These are phyloP conservation scores for Oryza punctata DNA, from an alignment of 176 grass and related monocot genomes.

Conservation along the genomic window DNA sequence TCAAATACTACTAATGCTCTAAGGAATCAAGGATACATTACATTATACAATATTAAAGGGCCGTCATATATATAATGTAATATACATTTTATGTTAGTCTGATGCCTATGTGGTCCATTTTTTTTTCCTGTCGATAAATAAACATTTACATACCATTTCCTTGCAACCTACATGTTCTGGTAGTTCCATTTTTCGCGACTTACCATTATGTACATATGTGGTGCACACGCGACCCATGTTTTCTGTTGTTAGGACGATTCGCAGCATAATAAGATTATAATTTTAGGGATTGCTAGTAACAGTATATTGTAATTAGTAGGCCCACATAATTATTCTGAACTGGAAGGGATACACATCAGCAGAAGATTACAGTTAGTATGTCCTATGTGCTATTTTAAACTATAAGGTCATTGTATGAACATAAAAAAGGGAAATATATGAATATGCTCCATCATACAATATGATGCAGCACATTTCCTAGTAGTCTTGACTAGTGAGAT, in stretches of 20 bases:
- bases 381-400: not conserved
- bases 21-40: constrained; percentile 4
- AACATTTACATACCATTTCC: not conserved
- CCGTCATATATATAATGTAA: not conserved
- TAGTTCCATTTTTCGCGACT: not conserved
- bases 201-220: not conserved
- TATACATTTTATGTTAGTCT: constrained; percentile 2
- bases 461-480: not conserved
- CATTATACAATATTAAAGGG: not conserved
- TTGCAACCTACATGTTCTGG: not conserved
- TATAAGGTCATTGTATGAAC: not conserved
- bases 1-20: constrained; percentile 5
- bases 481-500: not conserved
- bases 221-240: not conserved
- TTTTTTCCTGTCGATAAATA: not conserved
- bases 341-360: not conserved
- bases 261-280: not conserved
- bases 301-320: not conserved
- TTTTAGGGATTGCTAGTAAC: not conserved
- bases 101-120: not conserved
- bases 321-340: constrained; percentile 12
- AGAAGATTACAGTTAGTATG: not conserved
- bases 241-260: not conserved
- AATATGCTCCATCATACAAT: not conserved
- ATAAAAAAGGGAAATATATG: not conserved